Percentiles rank a stretch among this genome's conserved stretches.
These are phyloP conservation scores for Candida germanica DNA, from an alignment of 805 yeast species.

Conservation along the genomic window DNA sequence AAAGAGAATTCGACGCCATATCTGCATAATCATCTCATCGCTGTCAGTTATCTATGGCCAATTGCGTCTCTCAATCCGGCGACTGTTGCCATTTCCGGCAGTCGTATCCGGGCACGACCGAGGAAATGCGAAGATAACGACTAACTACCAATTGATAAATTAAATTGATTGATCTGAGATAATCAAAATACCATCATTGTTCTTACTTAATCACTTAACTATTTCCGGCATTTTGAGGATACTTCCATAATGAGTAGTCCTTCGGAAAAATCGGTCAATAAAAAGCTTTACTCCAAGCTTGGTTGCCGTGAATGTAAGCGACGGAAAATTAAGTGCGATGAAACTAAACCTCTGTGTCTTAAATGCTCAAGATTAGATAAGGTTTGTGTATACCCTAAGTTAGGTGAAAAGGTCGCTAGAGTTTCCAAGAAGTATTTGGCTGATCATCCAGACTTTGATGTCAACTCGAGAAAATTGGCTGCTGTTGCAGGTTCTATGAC, in stretches of 20 bases:
- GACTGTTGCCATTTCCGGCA: no score
- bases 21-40: no score
- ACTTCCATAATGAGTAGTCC: neutral
- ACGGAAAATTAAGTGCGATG: constrained; percentile 44
- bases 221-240: no score
- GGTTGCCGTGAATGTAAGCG: constrained; percentile 44
- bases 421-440: constrained; percentile 19
- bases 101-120: neutral
- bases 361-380: constrained; percentile 35
- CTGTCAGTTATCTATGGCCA: no score
- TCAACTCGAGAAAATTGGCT: no score
- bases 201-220: no score
- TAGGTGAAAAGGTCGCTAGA: constrained; percentile 35
- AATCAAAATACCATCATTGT: no score
- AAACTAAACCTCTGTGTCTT: constrained; percentile 33
- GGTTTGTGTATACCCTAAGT: constrained; percentile 33
- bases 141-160: no score
- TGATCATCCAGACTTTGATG: constrained; percentile 7
- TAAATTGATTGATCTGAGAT: no score
- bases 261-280: constrained; percentile 11
- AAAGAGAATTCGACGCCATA: no score
- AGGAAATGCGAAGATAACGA: neutral
- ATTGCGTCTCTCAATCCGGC: no score
- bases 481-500: no score
- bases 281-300: constrained; percentile 29